These are phyloP conservation scores for Leccinum boreale DNA, from an alignment of 768 basidiomycete species.

Conservation along the genomic window DNA sequence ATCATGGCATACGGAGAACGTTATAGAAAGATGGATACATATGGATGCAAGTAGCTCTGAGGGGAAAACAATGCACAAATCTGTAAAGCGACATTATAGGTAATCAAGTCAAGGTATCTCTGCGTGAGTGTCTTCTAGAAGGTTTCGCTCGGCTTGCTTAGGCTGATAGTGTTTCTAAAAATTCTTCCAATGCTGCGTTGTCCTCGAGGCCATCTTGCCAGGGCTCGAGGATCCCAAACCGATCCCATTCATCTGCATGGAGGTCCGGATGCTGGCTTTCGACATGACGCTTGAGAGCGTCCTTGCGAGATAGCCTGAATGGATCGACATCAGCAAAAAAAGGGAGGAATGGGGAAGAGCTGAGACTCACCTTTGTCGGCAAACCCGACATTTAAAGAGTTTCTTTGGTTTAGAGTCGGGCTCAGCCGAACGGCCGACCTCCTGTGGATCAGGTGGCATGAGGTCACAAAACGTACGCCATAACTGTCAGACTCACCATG, in stretches of 20 bases:
- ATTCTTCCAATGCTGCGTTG: not conserved
- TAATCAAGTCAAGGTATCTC: not conserved
- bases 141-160: not conserved
- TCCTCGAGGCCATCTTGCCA: not conserved
- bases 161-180: no score
- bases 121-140: not conserved
- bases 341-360: no score
- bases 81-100: not conserved
- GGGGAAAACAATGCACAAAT: not conserved
- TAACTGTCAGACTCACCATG: not conserved
- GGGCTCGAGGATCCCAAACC: not conserved
- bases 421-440: not conserved
- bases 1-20: no score
- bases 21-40: not conserved
- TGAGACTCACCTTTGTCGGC: not conserved
- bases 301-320: slow-evolving; percentile 6
- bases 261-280: not conserved
- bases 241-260: not conserved
- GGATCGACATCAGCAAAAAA: not conserved
- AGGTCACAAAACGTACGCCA: not conserved
- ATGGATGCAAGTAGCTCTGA: not conserved
- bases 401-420: not conserved
- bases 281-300: slow-evolving; percentile 9
- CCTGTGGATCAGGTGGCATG: not conserved
- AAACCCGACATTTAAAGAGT: rapidly evolving